These are phyloP conservation scores for Picea abies DNA, from an alignment of 83 land plant species.

Conservation along the genomic window DNA sequence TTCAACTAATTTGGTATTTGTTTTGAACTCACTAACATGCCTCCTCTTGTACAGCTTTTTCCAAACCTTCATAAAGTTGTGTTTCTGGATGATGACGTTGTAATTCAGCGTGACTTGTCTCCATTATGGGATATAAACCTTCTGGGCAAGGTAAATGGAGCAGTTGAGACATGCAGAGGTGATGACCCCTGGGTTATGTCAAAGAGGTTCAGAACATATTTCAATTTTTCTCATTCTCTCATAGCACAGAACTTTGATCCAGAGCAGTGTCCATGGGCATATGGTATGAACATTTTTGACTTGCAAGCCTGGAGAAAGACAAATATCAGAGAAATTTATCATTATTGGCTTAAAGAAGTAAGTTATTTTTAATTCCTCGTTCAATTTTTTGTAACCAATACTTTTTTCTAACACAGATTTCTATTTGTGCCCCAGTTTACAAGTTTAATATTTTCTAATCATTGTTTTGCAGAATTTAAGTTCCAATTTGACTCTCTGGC, in stretches of 20 bases:
- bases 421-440: too few species aligned
- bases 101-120: constrained; percentile 78
- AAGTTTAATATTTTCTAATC: neutral
- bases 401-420: too few species aligned
- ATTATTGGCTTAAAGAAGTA: constrained; percentile 72
- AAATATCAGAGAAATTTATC: constrained; percentile 60
- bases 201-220: constrained; percentile 45
- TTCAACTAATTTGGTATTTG: too few species aligned
- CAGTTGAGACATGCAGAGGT: constrained; percentile 59
- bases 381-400: too few species aligned
- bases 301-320: constrained; percentile 70
- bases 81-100: constrained; percentile 90
- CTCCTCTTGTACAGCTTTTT: constrained; percentile 58
- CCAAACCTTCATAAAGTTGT: constrained; percentile 83
- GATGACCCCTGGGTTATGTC: constrained; percentile 47
- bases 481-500: constrained; percentile 68
- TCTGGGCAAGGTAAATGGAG: constrained; percentile 78
- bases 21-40: too few species aligned
- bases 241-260: constrained; percentile 32
- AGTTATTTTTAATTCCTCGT: constrained; percentile 15
- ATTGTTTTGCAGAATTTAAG: constrained; percentile 58
- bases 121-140: constrained; percentile 75
- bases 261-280: constrained; percentile 75
- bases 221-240: constrained; percentile 72
- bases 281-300: constrained; percentile 80